Evolutionary conservation across 2,329 filamentous ascomycete genomes (phyloP).

Genomic region (Calonectria pseudoturangicola): DNA sequence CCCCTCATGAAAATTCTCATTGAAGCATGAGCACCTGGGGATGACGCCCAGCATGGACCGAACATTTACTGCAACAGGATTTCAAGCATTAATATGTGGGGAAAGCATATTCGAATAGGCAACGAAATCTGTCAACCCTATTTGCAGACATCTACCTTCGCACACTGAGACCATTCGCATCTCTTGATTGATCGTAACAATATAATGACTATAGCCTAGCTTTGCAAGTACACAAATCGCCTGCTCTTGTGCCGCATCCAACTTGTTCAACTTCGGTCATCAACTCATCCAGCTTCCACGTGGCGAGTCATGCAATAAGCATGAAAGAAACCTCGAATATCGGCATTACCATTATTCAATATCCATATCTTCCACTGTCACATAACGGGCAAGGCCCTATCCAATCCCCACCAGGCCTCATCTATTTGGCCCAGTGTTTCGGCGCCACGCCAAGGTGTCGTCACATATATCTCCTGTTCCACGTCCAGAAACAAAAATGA

Average conservation of each 20-base stretch:
- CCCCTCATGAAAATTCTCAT: not conserved
- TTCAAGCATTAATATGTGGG: too few species aligned
- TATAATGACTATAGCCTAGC: constrained; percentile 8
- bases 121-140: not conserved
- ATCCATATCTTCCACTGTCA: constrained; percentile 47
- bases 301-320: constrained; percentile 15
- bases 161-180: not conserved
- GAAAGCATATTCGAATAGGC: too few species aligned
- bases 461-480: constrained; percentile 36
- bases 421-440: constrained; percentile 23
- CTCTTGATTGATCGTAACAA: not conserved
- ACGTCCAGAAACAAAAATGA: constrained; percentile 29
- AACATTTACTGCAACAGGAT: too few species aligned
- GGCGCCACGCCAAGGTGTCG: constrained; percentile 1
- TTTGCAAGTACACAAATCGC: not conserved
- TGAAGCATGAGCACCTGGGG: not conserved
- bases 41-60: too few species aligned
- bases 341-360: constrained; percentile 58
- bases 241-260: not conserved
- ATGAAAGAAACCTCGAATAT: constrained; percentile 38
- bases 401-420: constrained; percentile 46
- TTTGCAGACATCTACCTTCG: not conserved
- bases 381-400: constrained; percentile 45
- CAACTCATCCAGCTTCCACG: constrained; percentile 18
- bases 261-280: constrained; percentile 10